Evolutionary conservation across 202 grass and related monocot species (phyloP), one percentile per base, ranked within the genome.

Genomic region (Cymbopogon flexuosus): DNA sequence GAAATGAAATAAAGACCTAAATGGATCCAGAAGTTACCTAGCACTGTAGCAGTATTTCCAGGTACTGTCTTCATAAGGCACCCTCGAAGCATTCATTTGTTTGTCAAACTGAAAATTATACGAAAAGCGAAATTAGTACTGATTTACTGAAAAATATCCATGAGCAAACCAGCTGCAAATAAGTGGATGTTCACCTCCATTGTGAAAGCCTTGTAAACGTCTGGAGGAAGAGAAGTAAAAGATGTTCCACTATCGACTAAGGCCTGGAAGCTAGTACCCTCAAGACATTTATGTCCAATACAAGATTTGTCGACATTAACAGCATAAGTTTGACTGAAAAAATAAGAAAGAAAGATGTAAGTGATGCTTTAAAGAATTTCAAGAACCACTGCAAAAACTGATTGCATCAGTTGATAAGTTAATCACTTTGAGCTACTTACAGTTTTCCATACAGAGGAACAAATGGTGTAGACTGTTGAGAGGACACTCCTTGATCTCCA

Each of bases 171-270:
- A 51, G 1, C 22, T 67, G 18, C 6, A 22, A 78, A 75, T 14
- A 15, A 0, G 35, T 68, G 84, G 16, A 35, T 45, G 74, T 36
- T 65, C 79, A 93, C 92, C 96, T 98, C 90, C 19, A 65, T 56
- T 49, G 96, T 67, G 27, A 99, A 67, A 76, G 24, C 87, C 51
- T 88, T 95, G 76, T 99, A 99, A 70, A 87, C 73, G 68, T 91
- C 82, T 33, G 71, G 62, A 29, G 92, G 96, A 56, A 99, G 87
- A 77, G 68, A 86, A 40, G 96, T 99, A 70, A 95, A 99, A 39
- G 92, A 88, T 43, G 92, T 93, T 37, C 92, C 96, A 13, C 86
- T 99, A 43, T 99, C 92, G 81, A 99, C 84, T 78, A 99, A 68
- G 63, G 88, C 88, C 86, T 90, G 80, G 27, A 99, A 91, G 60